These are phyloP conservation scores for Ascochyta viciae-villosae DNA, from an alignment of 2,329 filamentous ascomycete genomes.

Conservation along the genomic window DNA sequence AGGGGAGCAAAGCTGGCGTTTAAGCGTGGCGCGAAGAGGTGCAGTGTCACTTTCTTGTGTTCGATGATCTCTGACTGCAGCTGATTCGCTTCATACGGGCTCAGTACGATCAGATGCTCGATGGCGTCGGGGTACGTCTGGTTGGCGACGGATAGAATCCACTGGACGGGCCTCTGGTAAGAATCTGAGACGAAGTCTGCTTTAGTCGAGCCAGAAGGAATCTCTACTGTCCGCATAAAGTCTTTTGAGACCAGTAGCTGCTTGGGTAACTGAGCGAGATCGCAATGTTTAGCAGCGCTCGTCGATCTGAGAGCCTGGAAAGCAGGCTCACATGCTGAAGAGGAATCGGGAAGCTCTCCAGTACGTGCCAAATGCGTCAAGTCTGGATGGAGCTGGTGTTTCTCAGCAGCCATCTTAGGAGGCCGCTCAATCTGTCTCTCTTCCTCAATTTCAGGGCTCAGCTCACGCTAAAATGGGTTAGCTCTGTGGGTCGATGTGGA, in stretches of 20 bases:
- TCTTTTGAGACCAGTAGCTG: slow-evolving; percentile 59
- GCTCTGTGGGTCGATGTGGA: not conserved
- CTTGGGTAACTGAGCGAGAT: slow-evolving; percentile 46
- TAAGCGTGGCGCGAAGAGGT: slow-evolving; percentile 61
- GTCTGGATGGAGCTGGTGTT: slow-evolving; percentile 55
- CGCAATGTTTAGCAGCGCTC: slow-evolving; percentile 48
- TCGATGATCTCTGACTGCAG: slow-evolving; percentile 53
- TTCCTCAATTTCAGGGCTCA: slow-evolving; percentile 68
- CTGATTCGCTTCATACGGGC: slow-evolving; percentile 65
- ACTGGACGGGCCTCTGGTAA: slow-evolving; percentile 63
- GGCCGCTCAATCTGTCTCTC: slow-evolving; percentile 65
- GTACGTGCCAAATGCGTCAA: slow-evolving; percentile 52
- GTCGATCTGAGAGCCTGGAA: slow-evolving; percentile 55
- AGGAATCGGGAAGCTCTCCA: slow-evolving; percentile 41
- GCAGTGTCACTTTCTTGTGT: slow-evolving; percentile 52
- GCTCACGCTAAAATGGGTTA: slow-evolving; percentile 59
- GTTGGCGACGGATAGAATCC: slow-evolving; percentile 53
- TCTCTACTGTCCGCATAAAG: slow-evolving; percentile 57
- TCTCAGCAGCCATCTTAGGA: slow-evolving; percentile 44
- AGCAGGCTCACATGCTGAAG: slow-evolving; percentile 53
- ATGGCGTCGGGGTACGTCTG: not conserved
- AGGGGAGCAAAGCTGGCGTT: slow-evolving; percentile 47
- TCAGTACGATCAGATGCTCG: slow-evolving; percentile 61
- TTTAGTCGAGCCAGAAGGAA: slow-evolving; percentile 5
- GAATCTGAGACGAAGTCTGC: slow-evolving; percentile 46